phyloP scores from a whole-genome alignment of 2,329 filamentous ascomycete species.

The Colletotrichum nymphaeae region DNA sequence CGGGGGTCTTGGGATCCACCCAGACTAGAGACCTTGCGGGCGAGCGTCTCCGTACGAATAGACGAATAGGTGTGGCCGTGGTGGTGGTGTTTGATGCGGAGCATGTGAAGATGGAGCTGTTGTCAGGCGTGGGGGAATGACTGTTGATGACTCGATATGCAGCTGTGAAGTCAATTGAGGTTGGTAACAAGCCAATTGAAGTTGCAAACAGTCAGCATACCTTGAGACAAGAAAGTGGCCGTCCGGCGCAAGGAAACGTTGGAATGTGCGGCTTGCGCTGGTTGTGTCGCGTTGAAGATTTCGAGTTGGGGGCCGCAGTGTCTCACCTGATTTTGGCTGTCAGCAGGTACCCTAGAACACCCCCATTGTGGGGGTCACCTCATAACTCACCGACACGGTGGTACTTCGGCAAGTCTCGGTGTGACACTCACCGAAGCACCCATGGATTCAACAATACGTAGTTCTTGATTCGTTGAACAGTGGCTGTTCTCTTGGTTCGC shows the following conservation, averaged over 20 bases:
- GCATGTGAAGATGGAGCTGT: conserved; percentile 4
- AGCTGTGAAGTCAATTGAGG: not conserved
- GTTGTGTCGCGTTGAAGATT: not conserved
- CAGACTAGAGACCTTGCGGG: not conserved
- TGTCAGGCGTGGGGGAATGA: not conserved
- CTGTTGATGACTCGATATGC: not conserved
- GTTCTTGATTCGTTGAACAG: too few species aligned
- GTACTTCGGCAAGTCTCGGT: not conserved
- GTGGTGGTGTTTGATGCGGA: not conserved
- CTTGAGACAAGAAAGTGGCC: not conserved
- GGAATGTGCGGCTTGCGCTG: not conserved
- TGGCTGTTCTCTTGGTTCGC: too few species aligned
- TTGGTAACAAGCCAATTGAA: not conserved
- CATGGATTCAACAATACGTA: not conserved
- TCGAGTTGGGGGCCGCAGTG: not conserved
- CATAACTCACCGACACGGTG: not conserved
- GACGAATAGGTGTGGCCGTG: too few species aligned
- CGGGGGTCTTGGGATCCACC: not conserved
- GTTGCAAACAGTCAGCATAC: not conserved
- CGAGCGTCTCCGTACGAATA: not conserved
- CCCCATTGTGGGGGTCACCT: not conserved
- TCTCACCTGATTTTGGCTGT: not conserved
- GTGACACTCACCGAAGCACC: not conserved
- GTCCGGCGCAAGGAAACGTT: not conserved
- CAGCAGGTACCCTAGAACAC: not conserved